phyloP scores from a whole-genome alignment of 495 filamentous ascomycete species.

The Corynascus novoguineensis region DNA sequence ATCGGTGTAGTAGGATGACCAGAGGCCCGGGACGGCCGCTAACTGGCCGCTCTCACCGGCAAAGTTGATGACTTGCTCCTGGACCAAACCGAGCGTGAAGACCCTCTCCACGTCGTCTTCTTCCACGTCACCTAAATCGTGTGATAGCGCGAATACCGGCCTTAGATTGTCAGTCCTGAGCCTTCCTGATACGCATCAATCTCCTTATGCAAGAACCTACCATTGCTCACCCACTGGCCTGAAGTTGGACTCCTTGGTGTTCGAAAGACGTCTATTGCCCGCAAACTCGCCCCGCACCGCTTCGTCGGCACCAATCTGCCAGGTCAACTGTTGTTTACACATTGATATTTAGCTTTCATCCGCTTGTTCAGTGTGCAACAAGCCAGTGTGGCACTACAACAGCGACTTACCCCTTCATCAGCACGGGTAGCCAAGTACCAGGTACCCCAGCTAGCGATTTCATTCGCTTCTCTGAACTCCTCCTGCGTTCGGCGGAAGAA shows the following conservation, averaged over 20 bases:
- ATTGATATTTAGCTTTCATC: too few species aligned
- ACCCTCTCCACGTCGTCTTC: conserved; percentile 37
- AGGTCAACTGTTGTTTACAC: conserved; percentile 36
- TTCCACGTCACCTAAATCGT: conserved; percentile 54
- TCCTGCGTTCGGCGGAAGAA: conserved; percentile 59
- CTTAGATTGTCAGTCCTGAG: conserved; percentile 27
- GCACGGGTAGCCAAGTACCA: conserved; percentile 61
- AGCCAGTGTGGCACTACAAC: too few species aligned
- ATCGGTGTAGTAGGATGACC: conserved; percentile 63
- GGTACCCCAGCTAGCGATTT: conserved; percentile 82
- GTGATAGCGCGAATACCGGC: conserved; percentile 86
- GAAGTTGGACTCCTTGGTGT: conserved; percentile 60
- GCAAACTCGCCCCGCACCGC: conserved; percentile 62
- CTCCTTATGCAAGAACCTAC: conserved; percentile 25
- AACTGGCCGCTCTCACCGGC: conserved; percentile 63
- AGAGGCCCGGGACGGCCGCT: conserved; percentile 64
- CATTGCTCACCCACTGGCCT: conserved; percentile 67
- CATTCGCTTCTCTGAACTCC: conserved; percentile 60
- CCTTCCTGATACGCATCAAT: background rate
- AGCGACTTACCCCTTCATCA: conserved; percentile 33
- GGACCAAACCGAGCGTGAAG: conserved; percentile 78
- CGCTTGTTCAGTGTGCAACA: background rate
- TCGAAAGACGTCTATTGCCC: conserved; percentile 54
- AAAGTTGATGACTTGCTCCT: conserved; percentile 68
- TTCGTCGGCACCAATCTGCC: conserved; percentile 64